These are phyloP conservation scores for Ramichloridium luteum DNA, from an alignment of 2,329 filamentous ascomycete species.

Conservation along the genomic window DNA sequence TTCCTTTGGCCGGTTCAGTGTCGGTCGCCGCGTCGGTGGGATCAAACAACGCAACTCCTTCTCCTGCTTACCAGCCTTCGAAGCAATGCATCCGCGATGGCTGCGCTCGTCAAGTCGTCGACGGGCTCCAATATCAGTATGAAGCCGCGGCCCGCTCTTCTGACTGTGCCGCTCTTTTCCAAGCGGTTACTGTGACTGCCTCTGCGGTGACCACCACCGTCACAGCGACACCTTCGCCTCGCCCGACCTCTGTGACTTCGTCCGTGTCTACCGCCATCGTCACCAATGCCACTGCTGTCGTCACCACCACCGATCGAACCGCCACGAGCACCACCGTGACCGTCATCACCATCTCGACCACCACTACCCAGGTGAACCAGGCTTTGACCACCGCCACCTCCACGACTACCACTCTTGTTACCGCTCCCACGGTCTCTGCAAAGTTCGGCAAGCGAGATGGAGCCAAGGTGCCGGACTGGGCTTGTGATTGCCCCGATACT, in stretches of 20 bases:
- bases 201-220: not conserved
- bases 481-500: constrained; percentile 1
- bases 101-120: constrained; percentile 1
- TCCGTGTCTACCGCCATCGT: not conserved
- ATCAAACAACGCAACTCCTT: not conserved
- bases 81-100: constrained; percentile 1
- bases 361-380: not conserved
- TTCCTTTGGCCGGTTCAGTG: not conserved
- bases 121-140: not conserved
- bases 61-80: not conserved
- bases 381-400: not conserved
- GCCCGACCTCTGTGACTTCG: not conserved
- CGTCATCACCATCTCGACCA: constrained; percentile 1
- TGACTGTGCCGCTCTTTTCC: constrained; percentile 1
- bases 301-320: not conserved
- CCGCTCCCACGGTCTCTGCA: not conserved
- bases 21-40: not conserved
- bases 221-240: not conserved
- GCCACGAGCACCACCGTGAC: not conserved
- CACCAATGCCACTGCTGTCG: not conserved
- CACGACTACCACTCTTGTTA: not conserved
- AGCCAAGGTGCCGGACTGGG: not conserved
- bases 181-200: not conserved
- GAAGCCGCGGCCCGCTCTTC: not conserved
- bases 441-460: not conserved